These are phyloP conservation scores for Dorcoceras hygrometricum DNA, from an alignment of 257 asterid species.

Conservation along the genomic window DNA sequence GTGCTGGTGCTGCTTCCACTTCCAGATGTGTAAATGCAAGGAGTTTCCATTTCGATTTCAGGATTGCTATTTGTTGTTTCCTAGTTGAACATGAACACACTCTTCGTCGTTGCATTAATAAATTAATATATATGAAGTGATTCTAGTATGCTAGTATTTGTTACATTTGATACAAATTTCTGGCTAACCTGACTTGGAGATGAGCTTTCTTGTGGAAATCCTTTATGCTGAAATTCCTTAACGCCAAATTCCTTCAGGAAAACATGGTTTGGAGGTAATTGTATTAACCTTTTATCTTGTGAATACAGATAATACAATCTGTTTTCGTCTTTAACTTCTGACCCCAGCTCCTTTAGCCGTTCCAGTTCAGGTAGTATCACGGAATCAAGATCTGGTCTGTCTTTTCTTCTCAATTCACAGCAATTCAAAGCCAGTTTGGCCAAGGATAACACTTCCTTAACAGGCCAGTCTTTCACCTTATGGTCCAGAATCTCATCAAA, in stretches of 20 bases:
- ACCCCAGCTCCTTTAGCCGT: conserved; percentile 47
- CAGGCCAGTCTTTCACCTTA: conserved; percentile 72
- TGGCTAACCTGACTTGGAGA: conserved; percentile 25
- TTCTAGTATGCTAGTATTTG: neutral
- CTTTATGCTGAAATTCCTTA: conserved; percentile 3
- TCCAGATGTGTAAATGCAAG: neutral
- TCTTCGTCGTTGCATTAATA: neutral
- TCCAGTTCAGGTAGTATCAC: conserved; percentile 50
- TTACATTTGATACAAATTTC: neutral
- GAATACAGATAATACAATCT: conserved; percentile 25
- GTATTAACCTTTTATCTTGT: conserved; percentile 29
- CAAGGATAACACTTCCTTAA: conserved; percentile 60
- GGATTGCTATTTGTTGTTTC: conserved; percentile 18
- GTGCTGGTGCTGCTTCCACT: neutral
- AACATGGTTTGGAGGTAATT: conserved; percentile 33
- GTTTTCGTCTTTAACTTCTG: conserved; percentile 21
- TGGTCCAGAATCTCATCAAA: conserved; percentile 60
- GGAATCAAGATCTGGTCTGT: conserved; percentile 72
- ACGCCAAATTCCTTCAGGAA: conserved; percentile 17
- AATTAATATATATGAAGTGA: conserved; percentile 6
- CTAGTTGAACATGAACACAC: conserved; percentile 19
- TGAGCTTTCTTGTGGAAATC: conserved; percentile 5
- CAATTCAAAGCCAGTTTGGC: conserved; percentile 72
- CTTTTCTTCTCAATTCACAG: conserved; percentile 80
- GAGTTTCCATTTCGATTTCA: conserved; percentile 3